A percentile compares a stretch with the other conserved stretches of the same genome.
Evolutionary conservation across 1,284 basidiomycete genomes (phyloP).

Genomic region (Boletellus sp.): DNA sequence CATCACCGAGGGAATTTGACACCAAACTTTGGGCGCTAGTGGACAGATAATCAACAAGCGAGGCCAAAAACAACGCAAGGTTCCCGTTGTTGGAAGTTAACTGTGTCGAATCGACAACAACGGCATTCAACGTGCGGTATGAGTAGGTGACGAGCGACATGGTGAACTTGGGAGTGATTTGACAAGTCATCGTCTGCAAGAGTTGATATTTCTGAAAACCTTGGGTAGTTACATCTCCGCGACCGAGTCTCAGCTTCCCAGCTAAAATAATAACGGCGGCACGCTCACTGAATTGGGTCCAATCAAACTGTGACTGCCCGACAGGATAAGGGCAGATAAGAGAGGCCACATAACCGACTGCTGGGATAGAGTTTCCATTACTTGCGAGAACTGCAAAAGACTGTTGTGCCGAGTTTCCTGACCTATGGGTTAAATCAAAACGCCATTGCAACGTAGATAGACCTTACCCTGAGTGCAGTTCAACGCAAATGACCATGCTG

Average conservation of each 20-base stretch:
- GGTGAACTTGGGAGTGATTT: constrained; percentile 8
- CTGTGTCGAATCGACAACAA: not conserved
- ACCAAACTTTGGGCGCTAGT: constrained; percentile 2
- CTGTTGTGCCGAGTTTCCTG: constrained; percentile 2
- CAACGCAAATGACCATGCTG: not conserved
- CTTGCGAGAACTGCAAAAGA: too few species aligned
- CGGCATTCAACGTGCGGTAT: not conserved
- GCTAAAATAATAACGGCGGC: not conserved
- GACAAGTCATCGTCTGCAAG: constrained; percentile 6
- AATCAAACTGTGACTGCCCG: not conserved
- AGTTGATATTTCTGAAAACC: constrained; percentile 7
- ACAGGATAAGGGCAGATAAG: constrained; percentile 8
- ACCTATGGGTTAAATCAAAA: not conserved
- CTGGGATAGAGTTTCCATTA: not conserved
- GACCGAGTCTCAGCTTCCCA: not conserved
- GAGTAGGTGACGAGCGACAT: constrained; percentile 3
- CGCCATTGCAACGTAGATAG: not conserved
- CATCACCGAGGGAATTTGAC: constrained; percentile 10
- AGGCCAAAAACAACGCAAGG: constrained; percentile 8
- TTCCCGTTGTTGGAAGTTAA: constrained; percentile 1
- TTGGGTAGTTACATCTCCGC: constrained; percentile 1
- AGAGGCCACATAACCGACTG: constrained; percentile 6
- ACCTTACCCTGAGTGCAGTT: not conserved
- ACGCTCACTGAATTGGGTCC: not conserved
- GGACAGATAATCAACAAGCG: constrained; percentile 2